phyloP scores from a whole-genome alignment of 169 alveolate species.

The Plasmodium chabaudi region DNA sequence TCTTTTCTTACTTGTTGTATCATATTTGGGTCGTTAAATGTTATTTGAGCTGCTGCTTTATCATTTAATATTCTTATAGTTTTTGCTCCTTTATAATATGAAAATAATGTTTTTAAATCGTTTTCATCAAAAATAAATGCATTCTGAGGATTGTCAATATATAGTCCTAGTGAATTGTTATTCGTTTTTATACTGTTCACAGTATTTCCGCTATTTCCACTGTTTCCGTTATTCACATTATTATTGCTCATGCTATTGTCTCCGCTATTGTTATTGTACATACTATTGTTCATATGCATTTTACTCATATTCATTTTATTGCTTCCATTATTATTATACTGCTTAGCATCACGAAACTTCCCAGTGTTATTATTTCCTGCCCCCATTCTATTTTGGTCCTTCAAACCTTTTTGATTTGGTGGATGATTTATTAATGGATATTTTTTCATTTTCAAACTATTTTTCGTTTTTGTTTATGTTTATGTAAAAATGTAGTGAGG shows the following conservation, averaged over 20 bases:
- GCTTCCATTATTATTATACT: conserved; percentile 15
- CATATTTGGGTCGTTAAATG: conserved; percentile 71
- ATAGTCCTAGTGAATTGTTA: conserved; percentile 66
- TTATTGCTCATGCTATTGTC: neutral
- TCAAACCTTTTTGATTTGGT: conserved; percentile 18
- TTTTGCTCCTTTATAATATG: conserved; percentile 72
- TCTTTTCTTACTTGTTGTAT: conserved; percentile 74
- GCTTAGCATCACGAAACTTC: conserved; percentile 22
- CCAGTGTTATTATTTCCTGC: conserved; percentile 12
- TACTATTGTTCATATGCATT: neutral
- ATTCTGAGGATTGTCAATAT: conserved; percentile 70
- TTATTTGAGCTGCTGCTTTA: conserved; percentile 76
- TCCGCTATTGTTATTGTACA: neutral
- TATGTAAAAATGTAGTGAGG: no score
- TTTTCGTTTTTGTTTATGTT: neutral
- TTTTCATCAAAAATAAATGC: conserved; percentile 69
- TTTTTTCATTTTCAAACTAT: conserved; percentile 14
- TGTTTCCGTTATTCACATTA: neutral
- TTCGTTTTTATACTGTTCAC: conserved; percentile 25
- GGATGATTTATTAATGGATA: conserved; percentile 29
- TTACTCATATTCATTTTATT: conserved; percentile 2
- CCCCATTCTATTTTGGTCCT: conserved; percentile 31
- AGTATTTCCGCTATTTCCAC: conserved; percentile 17
- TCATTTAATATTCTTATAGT: conserved; percentile 49
- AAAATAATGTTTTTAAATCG: conserved; percentile 51